Evolutionary conservation across 2,329 filamentous ascomycete genomes (phyloP).

Genomic region (Ceratocystis albifundus): DNA sequence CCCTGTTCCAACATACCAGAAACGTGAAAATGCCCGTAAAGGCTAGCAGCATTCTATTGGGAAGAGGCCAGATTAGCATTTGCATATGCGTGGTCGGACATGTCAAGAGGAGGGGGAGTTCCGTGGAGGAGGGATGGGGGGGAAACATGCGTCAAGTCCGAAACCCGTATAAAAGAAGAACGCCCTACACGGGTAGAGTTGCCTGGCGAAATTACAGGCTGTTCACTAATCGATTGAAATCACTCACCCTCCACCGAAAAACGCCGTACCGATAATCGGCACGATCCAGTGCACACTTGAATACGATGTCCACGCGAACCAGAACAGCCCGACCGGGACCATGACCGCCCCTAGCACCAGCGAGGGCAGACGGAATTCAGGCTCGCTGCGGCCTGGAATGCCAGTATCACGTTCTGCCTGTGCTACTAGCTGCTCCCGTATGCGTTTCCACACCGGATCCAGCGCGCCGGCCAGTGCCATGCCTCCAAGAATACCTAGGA

Average conservation of each 20-base stretch:
- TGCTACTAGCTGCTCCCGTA: slow-evolving; percentile 47
- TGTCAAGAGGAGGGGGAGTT: not conserved
- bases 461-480: slow-evolving; percentile 53
- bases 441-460: slow-evolving; percentile 54
- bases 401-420: slow-evolving; percentile 40
- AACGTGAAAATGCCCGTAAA: slow-evolving; percentile 85
- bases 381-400: slow-evolving; percentile 53
- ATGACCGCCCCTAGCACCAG: slow-evolving; percentile 63
- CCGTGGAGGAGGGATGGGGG: no score
- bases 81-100: not conserved
- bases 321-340: slow-evolving; percentile 72
- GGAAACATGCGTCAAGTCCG: slow-evolving; percentile 12
- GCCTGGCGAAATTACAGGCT: not conserved
- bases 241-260: slow-evolving; percentile 61
- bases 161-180: not conserved
- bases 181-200: no score
- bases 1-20: slow-evolving; percentile 42
- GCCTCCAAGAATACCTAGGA: slow-evolving; percentile 58
- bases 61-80: slow-evolving; percentile 23
- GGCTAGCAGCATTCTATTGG: slow-evolving; percentile 55
- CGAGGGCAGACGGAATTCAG: slow-evolving; percentile 74
- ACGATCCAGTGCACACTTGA: slow-evolving; percentile 63
- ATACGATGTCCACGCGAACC: slow-evolving; percentile 80
- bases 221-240: slow-evolving; percentile 3
- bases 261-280: slow-evolving; percentile 57